These are phyloP conservation scores for Taiozyma sp. DNA, from an alignment of 1,139 yeast species.

Conservation along the genomic window DNA sequence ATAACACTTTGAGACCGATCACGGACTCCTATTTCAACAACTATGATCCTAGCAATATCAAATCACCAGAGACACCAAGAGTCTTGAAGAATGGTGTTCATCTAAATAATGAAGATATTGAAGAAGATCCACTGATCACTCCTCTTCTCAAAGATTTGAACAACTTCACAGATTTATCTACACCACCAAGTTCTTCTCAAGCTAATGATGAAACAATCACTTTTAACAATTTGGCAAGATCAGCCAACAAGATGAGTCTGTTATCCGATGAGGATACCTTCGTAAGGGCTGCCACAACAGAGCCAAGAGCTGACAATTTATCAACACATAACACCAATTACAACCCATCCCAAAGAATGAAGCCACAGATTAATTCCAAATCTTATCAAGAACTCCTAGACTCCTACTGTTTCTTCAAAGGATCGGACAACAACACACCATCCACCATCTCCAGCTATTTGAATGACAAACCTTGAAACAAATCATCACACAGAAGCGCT, in stretches of 20 bases:
- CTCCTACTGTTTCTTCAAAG: constrained; percentile 60
- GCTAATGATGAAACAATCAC: neutral
- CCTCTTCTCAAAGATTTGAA: constrained; percentile 16
- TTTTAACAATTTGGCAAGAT: neutral
- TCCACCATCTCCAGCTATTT: neutral
- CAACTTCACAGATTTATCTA: constrained; percentile 6
- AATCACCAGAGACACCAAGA: constrained; percentile 22
- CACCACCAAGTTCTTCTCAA: neutral
- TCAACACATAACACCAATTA: neutral
- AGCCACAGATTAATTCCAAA: constrained; percentile 46
- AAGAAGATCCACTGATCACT: constrained; percentile 10
- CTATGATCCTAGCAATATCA: constrained; percentile 12
- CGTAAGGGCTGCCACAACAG: neutral
- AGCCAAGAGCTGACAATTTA: neutral
- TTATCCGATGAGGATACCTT: neutral
- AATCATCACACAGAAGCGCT: too few species aligned
- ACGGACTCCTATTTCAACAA: constrained; percentile 14
- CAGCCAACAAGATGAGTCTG: neutral
- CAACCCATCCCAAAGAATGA: constrained; percentile 5
- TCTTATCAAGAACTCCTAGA: constrained; percentile 65
- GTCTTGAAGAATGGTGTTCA: constrained; percentile 9
- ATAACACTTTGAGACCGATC: constrained; percentile 1
- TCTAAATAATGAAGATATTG: constrained; percentile 1
- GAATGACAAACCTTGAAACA: neutral
- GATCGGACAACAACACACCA: constrained; percentile 5